phyloP scores from a whole-genome alignment of 2,329 filamentous ascomycete species.

The Trichoderma arundinaceum region DNA sequence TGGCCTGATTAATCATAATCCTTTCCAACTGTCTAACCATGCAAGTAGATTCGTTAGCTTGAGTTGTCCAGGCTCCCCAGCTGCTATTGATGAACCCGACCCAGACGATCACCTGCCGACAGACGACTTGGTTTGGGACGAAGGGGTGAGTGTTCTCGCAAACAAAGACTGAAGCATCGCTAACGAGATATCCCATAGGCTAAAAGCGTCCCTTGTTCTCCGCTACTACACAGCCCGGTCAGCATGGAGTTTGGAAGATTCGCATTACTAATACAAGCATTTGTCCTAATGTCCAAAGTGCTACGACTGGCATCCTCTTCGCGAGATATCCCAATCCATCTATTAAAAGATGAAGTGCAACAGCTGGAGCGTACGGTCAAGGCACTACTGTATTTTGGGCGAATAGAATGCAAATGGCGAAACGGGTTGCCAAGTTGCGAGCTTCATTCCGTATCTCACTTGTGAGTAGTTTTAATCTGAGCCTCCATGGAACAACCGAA shows the following conservation, averaged over 20 bases:
- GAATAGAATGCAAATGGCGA: slow-evolving; percentile 6
- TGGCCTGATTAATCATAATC: neutral
- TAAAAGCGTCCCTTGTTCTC: neutral
- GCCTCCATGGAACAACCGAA: neutral
- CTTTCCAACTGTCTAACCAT: neutral
- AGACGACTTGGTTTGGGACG: slow-evolving; percentile 16
- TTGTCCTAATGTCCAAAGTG: slow-evolving; percentile 9
- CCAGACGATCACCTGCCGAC: slow-evolving; percentile 2
- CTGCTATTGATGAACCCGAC: slow-evolving; percentile 1
- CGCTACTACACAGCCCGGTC: neutral
- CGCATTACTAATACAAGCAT: slow-evolving; percentile 4
- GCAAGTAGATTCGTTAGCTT: neutral
- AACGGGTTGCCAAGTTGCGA: slow-evolving; percentile 11
- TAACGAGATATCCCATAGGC: slow-evolving; percentile 2
- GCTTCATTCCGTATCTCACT: neutral
- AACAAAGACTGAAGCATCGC: neutral
- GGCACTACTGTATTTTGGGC: slow-evolving; percentile 14
- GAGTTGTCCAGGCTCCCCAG: slow-evolving; percentile 8
- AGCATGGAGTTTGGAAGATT: slow-evolving; percentile 21
- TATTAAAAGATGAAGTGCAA: slow-evolving; percentile 14
- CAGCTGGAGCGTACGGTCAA: slow-evolving; percentile 5
- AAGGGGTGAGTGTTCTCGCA: neutral
- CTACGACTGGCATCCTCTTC: neutral
- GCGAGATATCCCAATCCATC: neutral
- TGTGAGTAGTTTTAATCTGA: neutral